phyloP scores from a whole-genome alignment of 352 stramenopile genomes.

The Phytopythium cucurbitacearum region DNA sequence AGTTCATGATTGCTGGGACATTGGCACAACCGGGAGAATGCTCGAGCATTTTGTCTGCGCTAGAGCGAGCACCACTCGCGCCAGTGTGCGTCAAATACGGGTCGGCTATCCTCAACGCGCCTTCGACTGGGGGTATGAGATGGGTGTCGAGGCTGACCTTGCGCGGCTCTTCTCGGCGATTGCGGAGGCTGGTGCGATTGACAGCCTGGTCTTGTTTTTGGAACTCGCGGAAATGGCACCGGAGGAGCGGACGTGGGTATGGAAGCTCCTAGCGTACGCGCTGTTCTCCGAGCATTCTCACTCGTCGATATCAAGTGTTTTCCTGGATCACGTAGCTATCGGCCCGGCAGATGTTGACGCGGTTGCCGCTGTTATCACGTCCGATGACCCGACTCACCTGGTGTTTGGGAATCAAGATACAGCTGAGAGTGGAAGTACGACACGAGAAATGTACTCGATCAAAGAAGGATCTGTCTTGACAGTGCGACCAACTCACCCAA shows the following conservation, averaged over 20 bases:
- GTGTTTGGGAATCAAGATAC: neutral
- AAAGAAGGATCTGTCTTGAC: neutral
- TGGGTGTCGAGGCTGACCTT: no score
- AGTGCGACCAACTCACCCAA: neutral
- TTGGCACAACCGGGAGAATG: neutral
- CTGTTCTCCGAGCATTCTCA: conserved; percentile 1
- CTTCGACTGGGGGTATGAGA: no score
- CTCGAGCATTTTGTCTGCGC: no score
- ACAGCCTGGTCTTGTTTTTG: neutral
- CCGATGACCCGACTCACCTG: neutral
- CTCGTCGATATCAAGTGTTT: neutral
- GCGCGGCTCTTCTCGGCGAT: conserved; percentile 1
- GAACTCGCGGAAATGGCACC: neutral
- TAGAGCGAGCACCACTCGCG: no score
- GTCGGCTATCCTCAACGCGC: no score
- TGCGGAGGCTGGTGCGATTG: neutral
- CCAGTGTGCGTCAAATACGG: no score
- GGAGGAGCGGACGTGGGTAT: neutral
- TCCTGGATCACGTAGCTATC: neutral
- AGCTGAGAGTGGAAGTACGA: neutral
- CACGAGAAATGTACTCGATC: neutral
- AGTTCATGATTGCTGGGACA: no score
- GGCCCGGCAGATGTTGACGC: neutral
- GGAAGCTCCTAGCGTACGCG: neutral
- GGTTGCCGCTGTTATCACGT: neutral